A percentile compares a stretch with the other conserved stretches of the same genome.
Evolutionary conservation across 140 eudicot species (phyloP).

Genomic region (Anethum foeniculum): DNA sequence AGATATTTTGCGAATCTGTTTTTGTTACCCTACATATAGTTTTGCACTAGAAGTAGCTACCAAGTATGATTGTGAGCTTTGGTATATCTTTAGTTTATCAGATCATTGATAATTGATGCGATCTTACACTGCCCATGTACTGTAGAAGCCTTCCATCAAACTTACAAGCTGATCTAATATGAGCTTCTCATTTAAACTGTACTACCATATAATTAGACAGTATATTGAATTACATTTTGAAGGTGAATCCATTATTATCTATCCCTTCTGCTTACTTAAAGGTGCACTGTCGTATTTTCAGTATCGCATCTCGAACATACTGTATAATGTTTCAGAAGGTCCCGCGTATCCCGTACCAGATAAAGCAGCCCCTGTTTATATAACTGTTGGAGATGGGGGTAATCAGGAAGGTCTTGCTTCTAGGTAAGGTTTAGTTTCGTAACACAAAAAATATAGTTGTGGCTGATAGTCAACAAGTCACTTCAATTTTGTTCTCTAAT

Average conservation of each 20-base stretch:
- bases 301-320: conserved; percentile 88
- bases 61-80: background rate
- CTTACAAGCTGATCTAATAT: background rate
- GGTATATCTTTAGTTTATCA: background rate
- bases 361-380: conserved; percentile 85
- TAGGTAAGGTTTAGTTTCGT: conserved; percentile 32
- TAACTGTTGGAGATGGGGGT: conserved; percentile 98
- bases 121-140: background rate
- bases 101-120: background rate
- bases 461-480: background rate
- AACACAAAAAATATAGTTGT: background rate
- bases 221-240: background rate
- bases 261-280: background rate
- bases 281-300: conserved; percentile 24
- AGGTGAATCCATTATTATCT: conserved; percentile 1
- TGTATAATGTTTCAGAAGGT: conserved; percentile 44
- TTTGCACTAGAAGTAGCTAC: background rate
- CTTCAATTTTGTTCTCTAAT: background rate
- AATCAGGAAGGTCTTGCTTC: conserved; percentile 98
- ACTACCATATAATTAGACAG: background rate
- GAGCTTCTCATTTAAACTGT: background rate
- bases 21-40: background rate
- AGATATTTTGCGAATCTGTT: background rate
- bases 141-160: background rate
- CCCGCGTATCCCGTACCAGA: conserved; percentile 61